phyloP scores from a whole-genome alignment of 2,329 filamentous ascomycete genomes.

The Penicillium sp. region DNA sequence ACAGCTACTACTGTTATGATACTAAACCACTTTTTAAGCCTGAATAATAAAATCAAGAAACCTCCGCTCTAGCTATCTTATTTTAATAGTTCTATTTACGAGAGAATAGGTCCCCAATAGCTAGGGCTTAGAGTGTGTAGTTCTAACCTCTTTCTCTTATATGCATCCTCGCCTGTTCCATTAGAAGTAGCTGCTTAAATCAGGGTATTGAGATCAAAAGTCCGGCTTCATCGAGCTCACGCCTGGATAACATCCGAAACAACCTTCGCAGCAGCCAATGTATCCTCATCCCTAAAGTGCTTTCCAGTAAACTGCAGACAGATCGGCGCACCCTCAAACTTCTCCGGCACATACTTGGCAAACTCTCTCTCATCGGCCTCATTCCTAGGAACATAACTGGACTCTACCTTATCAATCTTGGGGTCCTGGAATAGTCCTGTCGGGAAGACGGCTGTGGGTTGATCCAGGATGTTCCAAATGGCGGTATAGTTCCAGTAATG shows the following conservation, averaged over 20 bases:
- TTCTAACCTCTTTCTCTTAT: too few relatives aligned
- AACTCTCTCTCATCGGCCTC: not conserved
- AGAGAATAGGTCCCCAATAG: too few relatives aligned
- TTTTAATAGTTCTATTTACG: too few relatives aligned
- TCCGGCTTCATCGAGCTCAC: not conserved
- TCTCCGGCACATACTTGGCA: not conserved
- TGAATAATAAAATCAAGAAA: too few relatives aligned
- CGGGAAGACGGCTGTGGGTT: constrained; percentile 26
- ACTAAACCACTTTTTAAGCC: too few relatives aligned
- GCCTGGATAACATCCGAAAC: not conserved
- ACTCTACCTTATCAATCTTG: not conserved
- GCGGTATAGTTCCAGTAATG: constrained; percentile 29
- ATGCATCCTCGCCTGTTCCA: too few relatives aligned
- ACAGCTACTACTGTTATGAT: not conserved
- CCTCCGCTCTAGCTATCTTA: too few relatives aligned
- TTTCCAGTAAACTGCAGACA: not conserved
- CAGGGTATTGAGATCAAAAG: not conserved
- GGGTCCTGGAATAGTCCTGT: constrained; percentile 15
- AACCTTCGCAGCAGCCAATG: not conserved
- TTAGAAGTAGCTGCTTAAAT: too few relatives aligned
- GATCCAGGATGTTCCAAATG: constrained; percentile 33
- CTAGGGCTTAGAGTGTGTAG: too few relatives aligned
- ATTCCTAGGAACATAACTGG: not conserved
- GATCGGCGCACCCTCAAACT: not conserved
- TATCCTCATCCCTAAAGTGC: not conserved